These are phyloP conservation scores for Microbotryomycetes sp. DNA, from an alignment of 1,284 basidiomycete genomes.

Conservation along the genomic window DNA sequence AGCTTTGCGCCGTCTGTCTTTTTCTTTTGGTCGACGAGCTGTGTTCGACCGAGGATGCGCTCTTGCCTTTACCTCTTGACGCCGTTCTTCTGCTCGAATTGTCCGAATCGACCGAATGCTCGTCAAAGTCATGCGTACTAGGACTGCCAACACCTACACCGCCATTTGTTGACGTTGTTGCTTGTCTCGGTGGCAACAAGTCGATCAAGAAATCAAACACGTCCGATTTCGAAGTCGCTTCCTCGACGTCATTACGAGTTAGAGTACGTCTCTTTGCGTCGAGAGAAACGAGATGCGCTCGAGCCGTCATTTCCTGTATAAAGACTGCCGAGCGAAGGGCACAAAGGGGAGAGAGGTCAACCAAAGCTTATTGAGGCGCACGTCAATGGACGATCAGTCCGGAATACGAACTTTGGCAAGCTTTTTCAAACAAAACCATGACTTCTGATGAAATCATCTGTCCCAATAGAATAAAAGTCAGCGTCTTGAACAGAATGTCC, in stretches of 20 bases:
- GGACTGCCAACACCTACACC: too few species aligned
- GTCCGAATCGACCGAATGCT: too few species aligned
- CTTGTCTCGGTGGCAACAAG: neutral
- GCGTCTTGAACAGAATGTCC: too few species aligned
- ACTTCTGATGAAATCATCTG: slow-evolving; percentile 97
- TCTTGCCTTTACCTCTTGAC: too few species aligned
- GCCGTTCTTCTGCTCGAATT: too few species aligned
- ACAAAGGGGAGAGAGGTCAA: neutral
- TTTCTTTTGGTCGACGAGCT: too few species aligned
- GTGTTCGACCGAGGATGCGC: too few species aligned
- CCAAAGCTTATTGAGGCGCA: neutral
- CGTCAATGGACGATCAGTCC: neutral
- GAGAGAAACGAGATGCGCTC: slow-evolving; percentile 88
- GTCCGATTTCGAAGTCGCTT: slow-evolving; percentile 78
- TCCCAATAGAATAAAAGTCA: neutral
- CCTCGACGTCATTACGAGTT: slow-evolving; percentile 80
- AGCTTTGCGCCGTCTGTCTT: too few species aligned
- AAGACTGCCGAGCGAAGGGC: slow-evolving; percentile 55
- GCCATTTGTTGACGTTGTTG: too few species aligned
- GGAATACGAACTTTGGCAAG: slow-evolving; percentile 74
- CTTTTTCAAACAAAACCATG: slow-evolving; percentile 88
- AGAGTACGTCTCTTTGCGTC: slow-evolving; percentile 85
- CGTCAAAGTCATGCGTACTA: too few species aligned
- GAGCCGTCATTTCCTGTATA: slow-evolving; percentile 85
- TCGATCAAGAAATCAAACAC: slow-evolving; percentile 46